Evolutionary conservation across 2,329 filamentous ascomycete species (phyloP), one percentile per base, ranked within the genome.

Genomic region (Cryphonectria japonica): DNA sequence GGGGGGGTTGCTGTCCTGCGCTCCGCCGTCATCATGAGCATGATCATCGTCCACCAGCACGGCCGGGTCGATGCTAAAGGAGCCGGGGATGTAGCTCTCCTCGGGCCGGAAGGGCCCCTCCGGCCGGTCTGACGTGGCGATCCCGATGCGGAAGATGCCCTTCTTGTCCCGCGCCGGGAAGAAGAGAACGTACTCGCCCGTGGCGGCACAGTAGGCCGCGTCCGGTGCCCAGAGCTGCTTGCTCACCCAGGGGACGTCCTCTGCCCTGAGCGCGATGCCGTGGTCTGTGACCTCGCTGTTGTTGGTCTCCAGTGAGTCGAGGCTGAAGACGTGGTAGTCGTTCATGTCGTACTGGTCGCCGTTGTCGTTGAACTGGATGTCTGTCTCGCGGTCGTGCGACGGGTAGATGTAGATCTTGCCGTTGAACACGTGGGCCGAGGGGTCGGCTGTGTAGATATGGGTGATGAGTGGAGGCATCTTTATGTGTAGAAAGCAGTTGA

Each of bases 141-240:
- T 92, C 66, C 92, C 92, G 75, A 94, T 92, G 64, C 91, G 86
- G 83, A 95, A 95, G 68, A 93, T 83, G 70, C 87, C 88, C 39
- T 89, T 80, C 78, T 89, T 86, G 79, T 94, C 92, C 46, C 92
- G 85, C 13, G 92, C 93, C 0, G 92, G 92, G 83, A 93, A 94
- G 82, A 90, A 93, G 1, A 95, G 85, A 79, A 92, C 93, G 83
- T 92, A 94, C 80, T 90, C 90, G 29, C 76, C 91, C 78, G 91
- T 85, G 76, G 89, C 90, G 76, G 79, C 80, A 37, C 70, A 69
- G 66, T 68, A 67, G 1, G 92, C 92, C 2, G 92, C 92, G 80
- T 95, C 92, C 22, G 93, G 92, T 0, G 92, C 92, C 92, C 92
- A 95, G 66, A 94, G 86, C 79, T 95, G 92, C 82, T 93, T 93